These are phyloP conservation scores for Paraphaeosphaeria sporulosa DNA, from an alignment of 2,329 filamentous ascomycete genomes.

Conservation along the genomic window DNA sequence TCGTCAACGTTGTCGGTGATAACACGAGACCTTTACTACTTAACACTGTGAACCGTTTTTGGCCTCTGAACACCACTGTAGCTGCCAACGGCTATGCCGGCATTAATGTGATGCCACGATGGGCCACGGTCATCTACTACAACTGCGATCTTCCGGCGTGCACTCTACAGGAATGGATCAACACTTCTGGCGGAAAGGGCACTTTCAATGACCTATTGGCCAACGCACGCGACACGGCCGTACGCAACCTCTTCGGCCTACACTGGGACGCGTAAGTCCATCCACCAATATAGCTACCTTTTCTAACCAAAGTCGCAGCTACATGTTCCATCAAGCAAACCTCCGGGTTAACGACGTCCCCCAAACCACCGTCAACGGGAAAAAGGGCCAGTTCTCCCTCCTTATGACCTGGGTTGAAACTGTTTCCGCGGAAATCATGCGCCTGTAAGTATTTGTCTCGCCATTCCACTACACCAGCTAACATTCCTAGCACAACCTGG, in stretches of 20 bases:
- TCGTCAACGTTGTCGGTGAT: constrained; percentile 68
- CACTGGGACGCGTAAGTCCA: constrained; percentile 56
- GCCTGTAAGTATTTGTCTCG: constrained; percentile 47
- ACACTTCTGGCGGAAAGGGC: constrained; percentile 64
- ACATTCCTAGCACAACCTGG: constrained; percentile 51
- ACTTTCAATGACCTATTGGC: constrained; percentile 61
- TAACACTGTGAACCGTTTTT: constrained; percentile 62
- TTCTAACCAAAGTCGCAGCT: constrained; percentile 38
- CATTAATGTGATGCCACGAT: constrained; percentile 65
- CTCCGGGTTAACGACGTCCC: constrained; percentile 59
- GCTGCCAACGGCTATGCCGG: constrained; percentile 63
- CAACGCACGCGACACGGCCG: constrained; percentile 61
- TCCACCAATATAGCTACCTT: background rate
- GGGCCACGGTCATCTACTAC: constrained; percentile 70
- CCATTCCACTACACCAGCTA: constrained; percentile 9
- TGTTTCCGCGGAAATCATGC: constrained; percentile 61
- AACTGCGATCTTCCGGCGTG: constrained; percentile 67
- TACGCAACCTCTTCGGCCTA: constrained; percentile 64
- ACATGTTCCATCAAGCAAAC: constrained; percentile 73
- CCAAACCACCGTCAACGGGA: constrained; percentile 58
- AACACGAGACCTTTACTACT: constrained; percentile 65
- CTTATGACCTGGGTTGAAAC: constrained; percentile 66
- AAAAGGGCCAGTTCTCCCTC: constrained; percentile 58
- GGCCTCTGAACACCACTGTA: constrained; percentile 63
- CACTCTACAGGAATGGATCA: constrained; percentile 67